Base-by-base conservation (phyloP, 148 eudicot species). In the Vaccinium corymbosum region DNA sequence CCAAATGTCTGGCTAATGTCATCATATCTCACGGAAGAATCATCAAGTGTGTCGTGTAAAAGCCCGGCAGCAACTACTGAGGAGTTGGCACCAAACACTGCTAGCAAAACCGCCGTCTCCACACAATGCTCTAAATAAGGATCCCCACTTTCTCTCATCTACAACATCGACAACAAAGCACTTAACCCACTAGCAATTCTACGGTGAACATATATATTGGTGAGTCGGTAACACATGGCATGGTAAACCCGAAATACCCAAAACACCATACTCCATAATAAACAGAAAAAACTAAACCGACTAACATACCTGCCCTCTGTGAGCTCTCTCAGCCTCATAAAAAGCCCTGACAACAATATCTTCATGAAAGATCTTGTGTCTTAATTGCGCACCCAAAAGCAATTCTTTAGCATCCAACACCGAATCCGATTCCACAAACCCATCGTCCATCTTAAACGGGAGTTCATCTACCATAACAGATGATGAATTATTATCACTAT, bases 61-160 rank as follows among this genome's bases (percentile, higher is more conserved):
- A 97, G 91, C 78, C 99, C 99, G 22, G 98, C 98, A 77, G 98
- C 98, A 68, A 97, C 98, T 46, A 97, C 98, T 7, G 95, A 91
- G 0, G 99, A 86, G 81, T 93, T 92, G 4, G 98, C 97, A 61
- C 99, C 99, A 35, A 97, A 90, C 29, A 83, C 78, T 38, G 99
- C 99, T 29, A 97, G 90, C 83, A 92, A 83, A 82, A 92, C 90
- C 1, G 99, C 99, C 0, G 99, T 97, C 81, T 97, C 99, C 84
- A 97, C 92, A 80, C 98, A 97, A 87, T 97, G 99, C 82, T 94
- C 94, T 86, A 97, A 86, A 82, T 97, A 97, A 81, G 95, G 94
- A 92, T 93, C 94, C 27, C 99, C 99, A 89, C 95, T 94, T 10
- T 92, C 97, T 83, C 98, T 90, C 86, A 90, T 89, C 98, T 97